Evolutionary conservation across 805 yeast species (phyloP), one percentile per base, ranked within the genome.

Genomic region (Citeromyces nyonsensis): DNA sequence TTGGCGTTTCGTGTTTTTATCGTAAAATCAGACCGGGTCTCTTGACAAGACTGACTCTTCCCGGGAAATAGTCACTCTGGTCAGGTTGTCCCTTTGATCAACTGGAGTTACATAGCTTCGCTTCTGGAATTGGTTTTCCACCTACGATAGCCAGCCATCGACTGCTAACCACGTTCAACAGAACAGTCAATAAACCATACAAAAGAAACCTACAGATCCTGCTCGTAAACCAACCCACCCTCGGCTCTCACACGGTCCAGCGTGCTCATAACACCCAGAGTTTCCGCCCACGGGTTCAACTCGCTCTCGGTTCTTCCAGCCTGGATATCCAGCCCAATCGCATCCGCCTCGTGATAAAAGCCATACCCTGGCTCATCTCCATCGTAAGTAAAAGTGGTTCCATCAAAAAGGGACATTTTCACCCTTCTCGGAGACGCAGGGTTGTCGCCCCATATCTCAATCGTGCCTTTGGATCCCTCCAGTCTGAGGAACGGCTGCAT

Each of bases 311-410:
- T 41, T 34, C 48, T 52, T 9, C 69, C 69, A 10, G 45, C 49
- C 5, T 43, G 34, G 27, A 71, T 50, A 34, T 61, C 66, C 30
- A 55, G 47, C 3, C 70, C 75, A 22, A 60, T 61, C 4, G 66
- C 72, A 40, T 68, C 63, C 1, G 75, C 75, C 48, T 71, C 77
- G 45, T 61, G 63, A 40, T 63, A 64, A 44, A 69, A 63, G 0
- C 79, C 79, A 31, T 52, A 45, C 29, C 56, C 61, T 3, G 57
- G 60, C 6, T 48, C 39, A 15, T 49, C 45, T 34, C 57, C 61
- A 26, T 52, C 47, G 15, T 46, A 58, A 25, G 48, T 39, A 2
- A 44, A 37, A 22, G 30, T 28, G 3, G 33, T 8, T 1, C 35
- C 40, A 32, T 58, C 59, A 15, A 41, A 40, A 42, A 52, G 53